These are phyloP conservation scores for Penicillium sp. DNA, from an alignment of 2,329 filamentous ascomycete genomes.

Conservation along the genomic window DNA sequence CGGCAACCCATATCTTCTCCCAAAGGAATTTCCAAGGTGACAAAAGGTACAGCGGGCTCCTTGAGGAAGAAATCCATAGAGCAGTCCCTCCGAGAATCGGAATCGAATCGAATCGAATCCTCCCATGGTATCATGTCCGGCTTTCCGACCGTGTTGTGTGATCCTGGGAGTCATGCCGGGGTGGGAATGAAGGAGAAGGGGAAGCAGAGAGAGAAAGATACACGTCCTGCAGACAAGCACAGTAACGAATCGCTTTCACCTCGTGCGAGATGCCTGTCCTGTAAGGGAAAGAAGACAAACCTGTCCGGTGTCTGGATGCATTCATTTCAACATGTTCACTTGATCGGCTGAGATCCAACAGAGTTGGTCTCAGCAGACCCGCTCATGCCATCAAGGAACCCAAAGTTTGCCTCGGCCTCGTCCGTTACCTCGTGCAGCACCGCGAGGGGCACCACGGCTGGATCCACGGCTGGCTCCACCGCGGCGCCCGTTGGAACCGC, in stretches of 20 bases:
- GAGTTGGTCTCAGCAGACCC: conserved; percentile 19
- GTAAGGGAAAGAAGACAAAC: conserved; percentile 21
- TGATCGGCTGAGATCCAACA: conserved; percentile 10
- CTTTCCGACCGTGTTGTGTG: conserved; percentile 3
- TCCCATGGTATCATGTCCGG: conserved; percentile 9
- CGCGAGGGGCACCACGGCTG: conserved; percentile 23
- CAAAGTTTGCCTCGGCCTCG: conserved; percentile 46
- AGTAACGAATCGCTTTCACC: conserved; percentile 9
- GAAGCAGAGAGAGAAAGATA: conserved; percentile 8
- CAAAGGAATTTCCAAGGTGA: conserved; percentile 6
- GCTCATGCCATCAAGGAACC: conserved; percentile 42
- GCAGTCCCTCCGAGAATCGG: conserved; percentile 13
- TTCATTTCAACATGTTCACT: conserved; percentile 17
- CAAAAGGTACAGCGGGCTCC: neutral
- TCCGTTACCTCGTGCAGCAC: conserved; percentile 34
- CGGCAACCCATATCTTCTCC: conserved; percentile 1
- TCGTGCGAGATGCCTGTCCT: conserved; percentile 12
- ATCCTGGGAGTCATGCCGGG: conserved; percentile 15
- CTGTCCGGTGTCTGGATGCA: conserved; percentile 19
- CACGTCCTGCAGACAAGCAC: conserved; percentile 10
- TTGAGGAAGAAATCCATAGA: conserved; percentile 5
- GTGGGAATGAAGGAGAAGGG: conserved; percentile 1
- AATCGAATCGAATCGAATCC: conserved; percentile 9
- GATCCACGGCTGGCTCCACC: conserved; percentile 25
- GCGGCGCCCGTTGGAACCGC: conserved; percentile 32